Base-by-base conservation (phyloP, 345 rosid genomes). In the Aquilaria malaccensis region DNA sequence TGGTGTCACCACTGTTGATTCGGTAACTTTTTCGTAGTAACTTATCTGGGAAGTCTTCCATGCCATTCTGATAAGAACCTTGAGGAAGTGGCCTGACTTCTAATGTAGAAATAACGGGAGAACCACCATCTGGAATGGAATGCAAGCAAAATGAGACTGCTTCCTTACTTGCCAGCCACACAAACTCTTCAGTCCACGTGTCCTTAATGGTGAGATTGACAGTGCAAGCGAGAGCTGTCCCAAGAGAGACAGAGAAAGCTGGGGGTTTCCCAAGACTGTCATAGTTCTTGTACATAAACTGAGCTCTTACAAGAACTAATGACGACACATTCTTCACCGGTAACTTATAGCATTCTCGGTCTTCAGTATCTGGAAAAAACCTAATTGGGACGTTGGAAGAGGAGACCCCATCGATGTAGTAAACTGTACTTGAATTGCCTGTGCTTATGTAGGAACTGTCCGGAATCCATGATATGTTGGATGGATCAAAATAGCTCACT, bases 171-270 rank as follows among this genome's bases (percentile, higher is more conserved):
- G 67, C 77, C 0, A 85, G 85, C 93, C 84, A 83, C 47, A 89
- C 61, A 62, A 85, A 75, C 68, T 92, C 98, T 72, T 89, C 95
- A 3, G 51, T 82, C 91, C 96, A 82, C 7, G 96, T 96, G 82
- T 86, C 95, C 14, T 76, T 77, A 29, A 54, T 50, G 11, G 78
- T 75, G 10, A 92, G 87, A 75, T 86, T 80, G 37, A 92, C 84
- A 11, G 72, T 79, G 37, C 74, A 67, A 60, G 77, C 74, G 60
- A 85, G 59, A 4, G 89, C 85, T 50, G 86, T 85, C 53, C 85
- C 98, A 1, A 88, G 67, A 53, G 96, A 88, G 64, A 88, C 83
- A 30, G 69, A 70, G 69, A 92, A 92, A 22, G 69, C 75, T 9
- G 98, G 98, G 10, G 96, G 95, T 47, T 74, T 79, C 13, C 69